These are phyloP conservation scores for Gaeumannomyces tritici DNA, from an alignment of 2,329 filamentous ascomycete species.

Conservation along the genomic window DNA sequence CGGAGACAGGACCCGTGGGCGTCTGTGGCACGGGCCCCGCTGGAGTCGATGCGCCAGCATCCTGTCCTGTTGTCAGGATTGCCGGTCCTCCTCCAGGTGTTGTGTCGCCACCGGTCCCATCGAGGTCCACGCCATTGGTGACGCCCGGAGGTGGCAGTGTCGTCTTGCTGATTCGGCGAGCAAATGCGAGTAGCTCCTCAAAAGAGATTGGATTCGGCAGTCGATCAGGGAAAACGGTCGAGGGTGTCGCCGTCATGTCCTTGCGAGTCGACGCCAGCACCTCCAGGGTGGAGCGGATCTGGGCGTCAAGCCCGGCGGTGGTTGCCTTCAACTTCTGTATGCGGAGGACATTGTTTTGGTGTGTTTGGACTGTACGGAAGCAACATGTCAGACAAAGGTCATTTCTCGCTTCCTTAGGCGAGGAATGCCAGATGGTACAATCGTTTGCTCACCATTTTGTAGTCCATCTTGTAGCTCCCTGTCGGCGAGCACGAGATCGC, in stretches of 20 bases:
- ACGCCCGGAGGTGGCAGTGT: slow-evolving; percentile 59
- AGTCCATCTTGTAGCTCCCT: slow-evolving; percentile 56
- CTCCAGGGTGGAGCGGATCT: slow-evolving; percentile 61
- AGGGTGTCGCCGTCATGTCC: slow-evolving; percentile 57
- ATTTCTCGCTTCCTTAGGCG: not conserved
- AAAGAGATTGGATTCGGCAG: slow-evolving; percentile 49
- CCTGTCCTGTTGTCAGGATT: slow-evolving; percentile 6
- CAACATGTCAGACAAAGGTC: not conserved
- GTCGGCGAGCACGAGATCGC: slow-evolving; percentile 63
- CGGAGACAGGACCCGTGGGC: slow-evolving; percentile 7
- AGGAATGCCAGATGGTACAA: slow-evolving; percentile 4
- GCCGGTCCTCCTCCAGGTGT: slow-evolving; percentile 16
- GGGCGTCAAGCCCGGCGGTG: slow-evolving; percentile 55
- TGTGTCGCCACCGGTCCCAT: slow-evolving; percentile 10
- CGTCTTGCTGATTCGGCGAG: slow-evolving; percentile 69
- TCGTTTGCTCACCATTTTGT: slow-evolving; percentile 42
- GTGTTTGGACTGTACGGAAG: slow-evolving; percentile 47
- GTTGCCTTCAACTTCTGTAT: slow-evolving; percentile 60
- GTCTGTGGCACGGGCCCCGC: slow-evolving; percentile 15
- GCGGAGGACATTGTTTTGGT: slow-evolving; percentile 65
- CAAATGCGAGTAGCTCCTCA: slow-evolving; percentile 66
- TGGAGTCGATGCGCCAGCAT: not conserved
- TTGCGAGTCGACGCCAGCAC: slow-evolving; percentile 64
- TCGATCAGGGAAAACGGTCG: slow-evolving; percentile 42
- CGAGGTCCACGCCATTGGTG: slow-evolving; percentile 25